These are phyloP conservation scores for Wallacemonas sp. DNA, from an alignment of 208 protist species.

Conservation along the genomic window DNA sequence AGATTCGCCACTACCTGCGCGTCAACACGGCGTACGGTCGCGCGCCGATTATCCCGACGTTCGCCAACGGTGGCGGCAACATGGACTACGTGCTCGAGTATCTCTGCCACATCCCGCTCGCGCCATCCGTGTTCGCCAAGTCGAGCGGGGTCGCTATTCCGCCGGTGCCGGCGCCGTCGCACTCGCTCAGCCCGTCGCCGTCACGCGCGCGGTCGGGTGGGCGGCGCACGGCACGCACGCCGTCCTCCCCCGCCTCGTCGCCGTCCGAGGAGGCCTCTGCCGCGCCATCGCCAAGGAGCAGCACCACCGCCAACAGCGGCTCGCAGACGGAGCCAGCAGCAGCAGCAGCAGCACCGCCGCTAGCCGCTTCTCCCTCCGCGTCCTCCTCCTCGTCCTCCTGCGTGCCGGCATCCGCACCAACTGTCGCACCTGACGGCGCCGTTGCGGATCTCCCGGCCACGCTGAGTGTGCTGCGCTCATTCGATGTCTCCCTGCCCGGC, in stretches of 20 bases:
- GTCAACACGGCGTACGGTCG: slow-evolving; percentile 95
- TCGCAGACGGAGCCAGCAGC: background rate
- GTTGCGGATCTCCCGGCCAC: background rate
- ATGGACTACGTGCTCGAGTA: slow-evolving; percentile 99
- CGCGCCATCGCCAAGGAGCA: too few relatives aligned
- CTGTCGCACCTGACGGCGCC: background rate
- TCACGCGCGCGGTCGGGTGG: background rate
- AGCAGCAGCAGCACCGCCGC: background rate
- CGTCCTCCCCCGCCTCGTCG: too few relatives aligned
- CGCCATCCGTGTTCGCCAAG: slow-evolving; percentile 94
- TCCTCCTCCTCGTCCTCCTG: background rate
- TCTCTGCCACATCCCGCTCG: slow-evolving; percentile 97
- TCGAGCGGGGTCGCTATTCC: slow-evolving; percentile 84
- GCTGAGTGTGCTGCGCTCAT: slow-evolving; percentile 99
- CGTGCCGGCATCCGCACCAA: background rate
- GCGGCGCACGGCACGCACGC: too few relatives aligned
- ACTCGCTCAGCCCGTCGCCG: background rate
- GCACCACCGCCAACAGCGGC: too few relatives aligned
- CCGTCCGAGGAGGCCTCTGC: too few relatives aligned
- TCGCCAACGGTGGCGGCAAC: slow-evolving; percentile 98
- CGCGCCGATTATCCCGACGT: slow-evolving; percentile 99
- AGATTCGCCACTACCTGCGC: slow-evolving; percentile 92
- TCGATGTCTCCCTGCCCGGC: slow-evolving; percentile 99
- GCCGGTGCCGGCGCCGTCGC: background rate
- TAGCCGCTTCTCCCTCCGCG: background rate